These are phyloP conservation scores for Dillenia suffruticosa DNA, from an alignment of 164 flowering plant genomes.

Conservation along the genomic window DNA sequence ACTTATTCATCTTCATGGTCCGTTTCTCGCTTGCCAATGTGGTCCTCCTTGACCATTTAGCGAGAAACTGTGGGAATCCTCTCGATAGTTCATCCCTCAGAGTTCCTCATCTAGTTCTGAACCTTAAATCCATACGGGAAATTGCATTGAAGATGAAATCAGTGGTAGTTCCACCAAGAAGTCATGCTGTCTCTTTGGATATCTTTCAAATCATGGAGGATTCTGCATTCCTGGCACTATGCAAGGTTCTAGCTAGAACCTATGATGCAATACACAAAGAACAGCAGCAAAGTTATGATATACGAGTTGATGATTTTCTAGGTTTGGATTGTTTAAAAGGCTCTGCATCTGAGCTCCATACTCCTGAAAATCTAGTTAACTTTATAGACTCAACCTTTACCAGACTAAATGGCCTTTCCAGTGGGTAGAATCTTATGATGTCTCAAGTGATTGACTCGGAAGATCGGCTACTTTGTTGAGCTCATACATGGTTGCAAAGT, in stretches of 20 bases:
- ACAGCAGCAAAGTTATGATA: constrained; percentile 4
- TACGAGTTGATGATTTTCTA: constrained; percentile 11
- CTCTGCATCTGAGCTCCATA: constrained; percentile 19
- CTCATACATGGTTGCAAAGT: background rate
- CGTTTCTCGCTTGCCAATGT: constrained; percentile 58
- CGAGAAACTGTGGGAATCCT: constrained; percentile 9
- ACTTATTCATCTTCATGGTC: constrained; percentile 61
- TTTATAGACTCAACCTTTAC: constrained; percentile 31
- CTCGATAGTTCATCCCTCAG: constrained; percentile 9
- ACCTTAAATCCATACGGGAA: constrained; percentile 38
- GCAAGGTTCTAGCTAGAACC: constrained; percentile 29
- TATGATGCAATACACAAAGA: constrained; percentile 31
- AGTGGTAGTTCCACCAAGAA: constrained; percentile 9
- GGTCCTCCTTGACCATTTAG: constrained; percentile 32
- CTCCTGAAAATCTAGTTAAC: constrained; percentile 47
- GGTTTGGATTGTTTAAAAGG: constrained; percentile 13
- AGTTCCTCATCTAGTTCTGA: constrained; percentile 32
- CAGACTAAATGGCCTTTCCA: constrained; percentile 17
- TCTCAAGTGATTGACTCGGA: constrained; percentile 12
- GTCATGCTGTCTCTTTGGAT: constrained; percentile 20
- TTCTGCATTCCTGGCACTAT: constrained; percentile 45
- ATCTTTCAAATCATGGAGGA: constrained; percentile 30
- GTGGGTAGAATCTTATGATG: constrained; percentile 4
- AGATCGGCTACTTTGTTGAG: constrained; percentile 2
- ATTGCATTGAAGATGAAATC: constrained; percentile 49